A percentile compares a stretch with the other conserved stretches of the same genome.
These are phyloP conservation scores for Rhynchosporium agropyri DNA, from an alignment of 2,329 filamentous ascomycete genomes.

Conservation along the genomic window DNA sequence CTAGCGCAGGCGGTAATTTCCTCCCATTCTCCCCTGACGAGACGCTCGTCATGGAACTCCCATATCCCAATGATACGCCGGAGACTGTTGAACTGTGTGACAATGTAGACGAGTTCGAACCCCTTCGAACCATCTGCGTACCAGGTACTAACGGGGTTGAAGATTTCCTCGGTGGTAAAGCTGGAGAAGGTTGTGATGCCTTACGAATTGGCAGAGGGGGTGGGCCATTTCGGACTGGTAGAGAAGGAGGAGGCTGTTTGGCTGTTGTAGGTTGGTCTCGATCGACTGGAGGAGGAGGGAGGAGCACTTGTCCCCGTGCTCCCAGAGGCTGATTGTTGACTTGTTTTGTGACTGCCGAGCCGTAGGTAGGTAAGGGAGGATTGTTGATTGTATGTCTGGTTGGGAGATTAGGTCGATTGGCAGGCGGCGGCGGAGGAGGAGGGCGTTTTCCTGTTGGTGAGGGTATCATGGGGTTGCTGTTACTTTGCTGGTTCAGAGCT, in stretches of 20 bases:
- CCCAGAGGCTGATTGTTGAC: slow-evolving; percentile 37
- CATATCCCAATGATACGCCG: slow-evolving; percentile 50
- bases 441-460: slow-evolving; percentile 53
- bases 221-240: slow-evolving; percentile 35
- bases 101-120: slow-evolving; percentile 60
- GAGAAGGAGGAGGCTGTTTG: slow-evolving; percentile 29
- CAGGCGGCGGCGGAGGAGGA: slow-evolving; percentile 53
- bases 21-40: slow-evolving; percentile 46
- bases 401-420: slow-evolving; percentile 45
- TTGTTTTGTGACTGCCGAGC: slow-evolving; percentile 35
- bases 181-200: slow-evolving; percentile 49
- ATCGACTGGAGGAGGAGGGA: slow-evolving; percentile 40
- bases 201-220: slow-evolving; percentile 37
- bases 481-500: slow-evolving; percentile 54
- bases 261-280: slow-evolving; percentile 27
- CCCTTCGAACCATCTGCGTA: slow-evolving; percentile 48
- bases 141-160: slow-evolving; percentile 46
- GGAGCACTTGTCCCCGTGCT: slow-evolving; percentile 29
- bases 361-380: slow-evolving; percentile 40
- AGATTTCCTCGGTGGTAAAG: slow-evolving; percentile 54
- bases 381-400: slow-evolving; percentile 45
- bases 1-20: slow-evolving; percentile 59
- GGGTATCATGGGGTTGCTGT: slow-evolving; percentile 25
- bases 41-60: slow-evolving; percentile 52
- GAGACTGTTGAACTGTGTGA: slow-evolving; percentile 59